Base-by-base conservation (phyloP, 2,329 filamentous ascomycete species). In the Colletotrichum brevisporum region DNA sequence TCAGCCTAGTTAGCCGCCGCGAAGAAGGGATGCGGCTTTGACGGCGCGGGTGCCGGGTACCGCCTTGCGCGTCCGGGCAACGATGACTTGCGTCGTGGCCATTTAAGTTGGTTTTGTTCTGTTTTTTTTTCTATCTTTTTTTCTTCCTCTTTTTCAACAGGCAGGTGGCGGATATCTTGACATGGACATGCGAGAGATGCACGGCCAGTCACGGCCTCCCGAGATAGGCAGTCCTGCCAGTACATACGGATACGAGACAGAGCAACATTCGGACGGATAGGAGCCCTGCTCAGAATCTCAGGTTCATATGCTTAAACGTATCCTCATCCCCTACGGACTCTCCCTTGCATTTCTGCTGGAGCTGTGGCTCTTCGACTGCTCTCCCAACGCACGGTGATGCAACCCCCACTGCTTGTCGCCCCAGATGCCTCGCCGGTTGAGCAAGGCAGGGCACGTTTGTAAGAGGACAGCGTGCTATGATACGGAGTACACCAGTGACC, bases 11-110 rank as follows among this genome's bases (percentile, higher is more conserved):
- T 24, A 24, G 26, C 58, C 24, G 36, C 36, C 26, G 13, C 24
- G 51, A 67, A 36, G 52, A 67, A 67, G 63, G 58, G 57, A 62
- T 63, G 51, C 43, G 41, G 43, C 41, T 39, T 43, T 54, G 39
- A 51, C 63, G 41, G 9, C 21, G 27, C 27, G 31, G n/a, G n/a
- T 26, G 43, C 16, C 50, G 50, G 43, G 10, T 61, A 62, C 18
- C 39, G 48, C n/a, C n/a, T 41, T 41, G 16, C 53, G 18, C 26
- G 4, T 41, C 41, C 39, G 16, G 26, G 39, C n/a, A 54, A 24
- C 57, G 6, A 43, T 21, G 24, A 43, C 41, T 36, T 10, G 31
- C 31, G 31, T 36, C 8, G 31, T 36, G 31, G 31, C 10, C 31
- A 36, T 24, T 24, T 24, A 24, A 24, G 21, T 24, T 24, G 21